Percentiles rank a stretch among this genome's conserved stretches.
Conservation (phyloP, 805 yeast genomes). For the Candida peoriensis region DNA sequence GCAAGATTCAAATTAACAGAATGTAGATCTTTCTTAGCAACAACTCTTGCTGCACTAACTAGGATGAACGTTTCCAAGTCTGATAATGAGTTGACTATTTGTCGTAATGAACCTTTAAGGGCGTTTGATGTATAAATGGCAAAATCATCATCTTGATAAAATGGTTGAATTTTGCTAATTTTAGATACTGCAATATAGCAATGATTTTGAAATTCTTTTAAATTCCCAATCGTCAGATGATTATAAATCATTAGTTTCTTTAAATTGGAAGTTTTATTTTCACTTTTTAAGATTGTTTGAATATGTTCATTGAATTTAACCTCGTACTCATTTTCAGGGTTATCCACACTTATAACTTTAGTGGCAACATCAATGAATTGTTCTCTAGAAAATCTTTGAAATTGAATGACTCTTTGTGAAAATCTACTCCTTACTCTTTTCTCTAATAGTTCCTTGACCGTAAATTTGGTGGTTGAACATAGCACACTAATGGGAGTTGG, state of each 20-base stretch:
- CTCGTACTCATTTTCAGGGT: slow-evolving; percentile 24
- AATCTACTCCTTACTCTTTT: slow-evolving; percentile 89
- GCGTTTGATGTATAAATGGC: slow-evolving; percentile 27
- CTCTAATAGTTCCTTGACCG: slow-evolving; percentile 76
- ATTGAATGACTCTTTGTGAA: slow-evolving; percentile 66
- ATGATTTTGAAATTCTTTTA: slow-evolving; percentile 43
- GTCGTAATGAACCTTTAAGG: slow-evolving; percentile 20
- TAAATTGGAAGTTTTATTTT: slow-evolving; percentile 30
- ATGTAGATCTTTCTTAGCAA: slow-evolving; percentile 50
- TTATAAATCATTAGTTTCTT: slow-evolving; percentile 36
- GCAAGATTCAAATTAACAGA: slow-evolving; percentile 73
- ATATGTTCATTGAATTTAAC: slow-evolving; percentile 43
- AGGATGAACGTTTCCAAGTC: slow-evolving; percentile 67
- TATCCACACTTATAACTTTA: slow-evolving; percentile 31
- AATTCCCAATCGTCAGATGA: slow-evolving; percentile 55
- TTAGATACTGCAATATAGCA: slow-evolving; percentile 37
- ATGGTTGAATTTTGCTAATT: slow-evolving; percentile 25
- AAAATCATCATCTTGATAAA: slow-evolving; percentile 19
- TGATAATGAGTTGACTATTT: slow-evolving; percentile 41
- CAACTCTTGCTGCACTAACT: slow-evolving; percentile 71
- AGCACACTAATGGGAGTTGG: slow-evolving; percentile 73
- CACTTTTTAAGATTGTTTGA: slow-evolving; percentile 20
- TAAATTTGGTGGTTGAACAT: slow-evolving; percentile 72
- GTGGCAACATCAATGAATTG: slow-evolving; percentile 46
- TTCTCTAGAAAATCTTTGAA: slow-evolving; percentile 42